Evolutionary conservation across 1,284 basidiomycete species (phyloP), one percentile per base, ranked within the genome.

Genomic region (Wolfiporia cocos): DNA sequence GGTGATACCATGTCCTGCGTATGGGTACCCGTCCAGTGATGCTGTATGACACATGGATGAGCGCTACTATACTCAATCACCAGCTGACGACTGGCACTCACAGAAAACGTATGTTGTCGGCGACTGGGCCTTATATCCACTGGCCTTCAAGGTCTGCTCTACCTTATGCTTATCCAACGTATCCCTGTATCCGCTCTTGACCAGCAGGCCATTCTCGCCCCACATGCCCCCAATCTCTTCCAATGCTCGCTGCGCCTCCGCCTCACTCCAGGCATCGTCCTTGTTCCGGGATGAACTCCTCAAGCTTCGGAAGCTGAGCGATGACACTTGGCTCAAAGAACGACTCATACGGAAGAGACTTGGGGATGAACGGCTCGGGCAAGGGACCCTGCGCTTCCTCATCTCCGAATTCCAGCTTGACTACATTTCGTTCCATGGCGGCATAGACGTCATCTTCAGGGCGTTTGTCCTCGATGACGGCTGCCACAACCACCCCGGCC

Each of bases 171-270:
- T 22, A 19, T 48, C 39, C 15, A 60, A 34, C 12, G 56, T 55
- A 11, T 49, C 48, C 23, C 58, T 39, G 33, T 20, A 35, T 9
- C 26, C 50, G 34, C 24, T 52, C 20, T 49, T 24, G 2, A 58
- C 53, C 3, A 34, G 26, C 30, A 52, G 39, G 26, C 47, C 45
- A 7, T 41, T 21, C 26, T 47, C 43, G 4, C 51, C 53, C 34
- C 29, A 36, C 14, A 17, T 35, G 3, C 58, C 54, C n/a, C 64
- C 65, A 2, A 71, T 43, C 49, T 67, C 66, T 5, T 44, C 37
- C 69, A 68, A 71, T 34, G 56, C 63, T 9, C 36, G 51, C 26
- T 53, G 56, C 11, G 43, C 48, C 28, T 61, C 53, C 15, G 32
- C 48, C 30, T 50, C 52, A 18, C 58, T 47, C 54, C 60, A 59